Conservation (phyloP, 164 flowering plant genomes). For the Kalanchoe fedtschenkoi region DNA sequence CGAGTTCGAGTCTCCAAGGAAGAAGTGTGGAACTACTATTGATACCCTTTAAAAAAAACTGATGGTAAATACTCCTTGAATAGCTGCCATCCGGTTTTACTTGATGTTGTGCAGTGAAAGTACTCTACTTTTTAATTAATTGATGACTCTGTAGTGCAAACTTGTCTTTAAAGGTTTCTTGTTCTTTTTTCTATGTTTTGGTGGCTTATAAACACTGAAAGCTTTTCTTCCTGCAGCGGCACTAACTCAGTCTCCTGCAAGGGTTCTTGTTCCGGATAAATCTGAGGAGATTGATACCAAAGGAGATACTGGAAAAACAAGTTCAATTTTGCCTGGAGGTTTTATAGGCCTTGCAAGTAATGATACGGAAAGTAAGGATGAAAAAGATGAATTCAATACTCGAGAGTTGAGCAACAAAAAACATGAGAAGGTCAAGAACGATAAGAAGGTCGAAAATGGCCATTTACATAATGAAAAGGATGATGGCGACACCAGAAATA, state of each 20-base stretch:
- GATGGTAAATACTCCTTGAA: conserved; percentile 36
- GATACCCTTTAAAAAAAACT: too few relatives aligned
- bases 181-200: not conserved
- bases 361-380: conserved; percentile 80
- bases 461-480: too few relatives aligned
- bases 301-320: conserved; percentile 35
- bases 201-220: not conserved
- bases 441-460: too few relatives aligned
- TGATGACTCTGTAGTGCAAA: not conserved
- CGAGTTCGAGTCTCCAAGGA: too few relatives aligned
- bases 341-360: conserved; percentile 80
- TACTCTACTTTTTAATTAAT: not conserved
- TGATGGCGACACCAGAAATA: not conserved
- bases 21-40: too few relatives aligned
- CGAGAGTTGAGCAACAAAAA: conserved; percentile 16
- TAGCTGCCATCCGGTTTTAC: not conserved
- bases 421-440: conserved; percentile 17
- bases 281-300: conserved; percentile 25
- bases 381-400: conserved; percentile 36
- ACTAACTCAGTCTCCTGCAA: conserved; percentile 43
- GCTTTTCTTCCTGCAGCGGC: conserved; percentile 23
- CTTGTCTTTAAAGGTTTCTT: not conserved
- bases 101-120: not conserved
- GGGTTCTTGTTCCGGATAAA: conserved; percentile 42
- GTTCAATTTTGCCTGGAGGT: conserved; percentile 47